phyloP scores from a whole-genome alignment of 805 yeast genomes.

The Teunomyces atbi region DNA sequence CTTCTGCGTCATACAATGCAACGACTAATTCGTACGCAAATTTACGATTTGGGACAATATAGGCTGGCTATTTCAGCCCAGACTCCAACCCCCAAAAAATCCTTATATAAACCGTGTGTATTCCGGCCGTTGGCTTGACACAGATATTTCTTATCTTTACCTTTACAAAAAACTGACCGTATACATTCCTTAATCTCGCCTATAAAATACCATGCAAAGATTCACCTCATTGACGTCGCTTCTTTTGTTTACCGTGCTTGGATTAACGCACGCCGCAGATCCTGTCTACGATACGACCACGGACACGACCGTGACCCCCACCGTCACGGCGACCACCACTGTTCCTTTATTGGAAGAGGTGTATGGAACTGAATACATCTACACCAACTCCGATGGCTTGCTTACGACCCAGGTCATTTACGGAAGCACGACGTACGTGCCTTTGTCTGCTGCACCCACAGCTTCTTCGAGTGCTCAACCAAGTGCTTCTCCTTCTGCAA shows the following conservation, averaged over 20 bases:
- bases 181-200: slow-evolving; percentile 1
- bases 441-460: slow-evolving; percentile 2
- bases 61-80: background rate
- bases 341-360: slow-evolving; percentile 24
- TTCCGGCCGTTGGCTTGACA: background rate
- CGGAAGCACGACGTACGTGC: slow-evolving; percentile 13
- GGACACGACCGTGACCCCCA: slow-evolving; percentile 26
- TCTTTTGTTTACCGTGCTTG: slow-evolving; percentile 8
- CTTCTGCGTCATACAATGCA: background rate
- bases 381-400: slow-evolving; percentile 26
- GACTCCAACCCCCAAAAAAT: background rate
- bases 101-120: background rate
- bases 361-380: slow-evolving; percentile 29
- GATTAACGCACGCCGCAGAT: slow-evolving; percentile 2
- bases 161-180: background rate
- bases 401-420: slow-evolving; percentile 27
- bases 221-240: slow-evolving; percentile 1
- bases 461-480: slow-evolving; percentile 7
- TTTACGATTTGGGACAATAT: background rate
- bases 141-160: background rate
- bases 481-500: slow-evolving; percentile 6
- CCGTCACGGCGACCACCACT: slow-evolving; percentile 30
- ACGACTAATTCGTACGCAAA: background rate
- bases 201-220: background rate
- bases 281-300: slow-evolving; percentile 16